Evolutionary conservation across 768 basidiomycete species (phyloP).

Genomic region (Boletus rubescentipes): DNA sequence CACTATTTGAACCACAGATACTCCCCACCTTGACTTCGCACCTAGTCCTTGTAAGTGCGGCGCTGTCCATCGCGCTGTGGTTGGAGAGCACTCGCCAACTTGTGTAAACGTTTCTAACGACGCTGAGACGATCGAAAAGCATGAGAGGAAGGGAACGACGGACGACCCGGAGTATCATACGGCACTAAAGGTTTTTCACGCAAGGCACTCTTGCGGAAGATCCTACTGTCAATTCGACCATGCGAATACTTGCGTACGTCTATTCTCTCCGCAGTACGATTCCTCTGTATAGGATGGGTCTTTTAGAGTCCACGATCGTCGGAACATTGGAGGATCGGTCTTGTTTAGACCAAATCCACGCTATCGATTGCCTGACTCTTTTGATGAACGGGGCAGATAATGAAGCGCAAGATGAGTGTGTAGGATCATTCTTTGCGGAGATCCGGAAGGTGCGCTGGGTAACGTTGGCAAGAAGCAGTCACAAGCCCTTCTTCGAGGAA

Average conservation of each 20-base stretch:
- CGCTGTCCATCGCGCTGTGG: constrained; percentile 32
- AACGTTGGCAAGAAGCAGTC: constrained; percentile 27
- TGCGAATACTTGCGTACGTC: constrained; percentile 23
- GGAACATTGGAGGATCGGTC: constrained; percentile 46
- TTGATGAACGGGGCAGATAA: constrained; percentile 40
- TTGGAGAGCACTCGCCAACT: constrained; percentile 24
- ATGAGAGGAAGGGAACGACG: constrained; percentile 36
- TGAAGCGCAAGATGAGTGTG: constrained; percentile 35
- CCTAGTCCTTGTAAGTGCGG: constrained; percentile 35
- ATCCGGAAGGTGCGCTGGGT: constrained; percentile 36
- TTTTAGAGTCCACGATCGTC: constrained; percentile 38
- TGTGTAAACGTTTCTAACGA: constrained; percentile 26
- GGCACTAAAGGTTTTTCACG: constrained; percentile 29
- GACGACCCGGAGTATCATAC: constrained; percentile 34
- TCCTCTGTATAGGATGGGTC: constrained; percentile 4
- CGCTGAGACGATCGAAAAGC: constrained; percentile 29
- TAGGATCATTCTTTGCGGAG: constrained; percentile 32
- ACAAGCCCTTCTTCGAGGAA: constrained; percentile 16
- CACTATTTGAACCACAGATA: constrained; percentile 39
- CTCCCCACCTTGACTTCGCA: constrained; percentile 40
- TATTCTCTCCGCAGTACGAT: not conserved
- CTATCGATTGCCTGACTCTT: constrained; percentile 39
- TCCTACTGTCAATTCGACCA: constrained; percentile 33
- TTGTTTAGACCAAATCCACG: constrained; percentile 41
- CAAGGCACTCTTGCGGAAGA: constrained; percentile 37